Evolutionary conservation across 768 basidiomycete species (phyloP), one percentile per base, ranked within the genome.

Genomic region (Neoboletus brunneissimus): DNA sequence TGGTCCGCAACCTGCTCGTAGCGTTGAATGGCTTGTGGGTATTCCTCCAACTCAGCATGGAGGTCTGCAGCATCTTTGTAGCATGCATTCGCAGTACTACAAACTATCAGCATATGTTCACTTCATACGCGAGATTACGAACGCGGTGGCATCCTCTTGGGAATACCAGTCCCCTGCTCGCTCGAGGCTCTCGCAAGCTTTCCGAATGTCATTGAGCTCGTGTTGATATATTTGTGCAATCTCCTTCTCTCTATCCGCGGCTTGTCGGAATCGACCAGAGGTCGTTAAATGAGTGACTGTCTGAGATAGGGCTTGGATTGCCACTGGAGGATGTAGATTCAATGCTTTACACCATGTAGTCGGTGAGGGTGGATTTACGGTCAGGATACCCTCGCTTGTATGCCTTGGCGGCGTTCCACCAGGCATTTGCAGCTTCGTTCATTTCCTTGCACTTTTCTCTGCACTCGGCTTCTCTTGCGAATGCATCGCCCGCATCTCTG

Each of bases 81-180:
- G 74, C 95, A 98, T 31, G 85, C 86, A 72, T 95, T 98, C 46
- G 95, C 96, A 46, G 95, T 97, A 22, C 96, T 98, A 66, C 48
- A 34, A 45, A 48, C 43, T 31, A 56, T 59, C 48, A 53, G 57
- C n/a, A 44, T 22, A 38, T 9, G 35, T 43, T 53, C 23, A 4
- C 15, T 25, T 9, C 20, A 55, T 7, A 31, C 22, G 23, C 23
- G 34, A 50, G 25, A 54, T 25, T 13, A 77, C 92, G 71, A 77
- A 97, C 96, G 96, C 94, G 60, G 85, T 81, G 13, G 97, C 94
- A 76, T 98, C 97, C 73, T 99, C 97, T 65, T 94, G 89, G n/a
- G 86, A 80, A 76, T 99, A 98, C 93, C 96, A 96, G 41, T 99
- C 94, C 25, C 87, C 96, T 13, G 97, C 97, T 48, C 89, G 79